Percentiles rank a stretch among this genome's conserved stretches.
Evolutionary conservation across 1,284 basidiomycete species (phyloP).

Genomic region (Psilocybe mexicana): DNA sequence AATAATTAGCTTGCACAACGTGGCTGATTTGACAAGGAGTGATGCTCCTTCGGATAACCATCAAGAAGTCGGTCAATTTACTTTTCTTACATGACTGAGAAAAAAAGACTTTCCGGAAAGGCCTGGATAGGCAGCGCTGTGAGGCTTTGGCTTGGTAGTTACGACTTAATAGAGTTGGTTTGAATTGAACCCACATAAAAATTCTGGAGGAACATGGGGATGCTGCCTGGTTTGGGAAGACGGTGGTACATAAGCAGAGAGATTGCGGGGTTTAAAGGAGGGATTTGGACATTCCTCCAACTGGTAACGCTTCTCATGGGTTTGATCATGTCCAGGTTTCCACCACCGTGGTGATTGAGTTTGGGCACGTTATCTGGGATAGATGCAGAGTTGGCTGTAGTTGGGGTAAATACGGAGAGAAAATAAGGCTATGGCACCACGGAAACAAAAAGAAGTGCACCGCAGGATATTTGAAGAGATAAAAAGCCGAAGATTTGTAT

Average conservation of each 20-base stretch:
- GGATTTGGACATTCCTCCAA: not conserved
- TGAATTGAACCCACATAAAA: not conserved
- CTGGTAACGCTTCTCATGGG: conserved; percentile 12
- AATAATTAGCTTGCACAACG: no score
- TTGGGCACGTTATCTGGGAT: not conserved
- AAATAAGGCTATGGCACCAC: no score
- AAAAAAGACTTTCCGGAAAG: no score
- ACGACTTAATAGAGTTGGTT: not conserved
- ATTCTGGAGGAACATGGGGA: not conserved
- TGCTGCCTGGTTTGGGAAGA: not conserved
- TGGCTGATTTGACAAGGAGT: no score
- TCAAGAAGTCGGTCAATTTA: no score
- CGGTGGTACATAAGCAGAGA: not conserved
- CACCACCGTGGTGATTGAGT: conserved; percentile 12
- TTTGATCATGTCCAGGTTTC: conserved; percentile 12
- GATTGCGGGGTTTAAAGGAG: conserved; percentile 3
- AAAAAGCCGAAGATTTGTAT: conserved; percentile 18
- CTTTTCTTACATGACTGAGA: no score
- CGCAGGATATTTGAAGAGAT: not conserved
- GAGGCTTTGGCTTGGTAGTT: not conserved
- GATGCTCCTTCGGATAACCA: no score
- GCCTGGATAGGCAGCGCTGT: not conserved
- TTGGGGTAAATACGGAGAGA: no score
- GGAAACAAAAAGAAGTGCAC: no score
- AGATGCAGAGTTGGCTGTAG: no score